Evolutionary conservation across 2,329 filamentous ascomycete genomes (phyloP), one percentile per base, ranked within the genome.

Genomic region (Botryotinia narcissicola): DNA sequence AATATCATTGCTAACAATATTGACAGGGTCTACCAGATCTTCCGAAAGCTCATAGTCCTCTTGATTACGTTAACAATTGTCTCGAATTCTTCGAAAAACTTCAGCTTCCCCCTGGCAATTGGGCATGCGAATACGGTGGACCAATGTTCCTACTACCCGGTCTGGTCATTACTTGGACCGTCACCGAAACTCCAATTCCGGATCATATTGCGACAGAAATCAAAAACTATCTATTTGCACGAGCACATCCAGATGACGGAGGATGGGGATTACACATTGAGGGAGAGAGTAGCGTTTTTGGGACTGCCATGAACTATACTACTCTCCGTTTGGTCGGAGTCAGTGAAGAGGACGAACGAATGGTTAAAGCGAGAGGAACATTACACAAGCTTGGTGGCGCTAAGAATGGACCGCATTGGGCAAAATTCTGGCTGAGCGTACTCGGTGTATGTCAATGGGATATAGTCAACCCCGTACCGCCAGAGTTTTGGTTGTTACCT

Each of bases 231-330:
- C 40, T 72, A 1, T 93, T 94, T 79, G 93, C 94, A 6, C 90
- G 94, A 71, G 93, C 95, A 68, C 86, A 97, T 77, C 91, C 93
- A 0, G 89, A 93, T 67, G 94, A 98, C 82, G 95, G 96, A n/a
- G 96, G 96, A 10, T 99, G 96, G 96, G 96, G 96, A 0, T 84
- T 99, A 54, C 96, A 99, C 78, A 97, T 97, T 72, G 96, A 99
- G 82, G 96, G 91, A 29, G 92, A 97, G 78, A 97, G 93, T 80
- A 94, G 93, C 0, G 94, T 95, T 25, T 97, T 99, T 77, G 96
- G 96, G 18, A 98, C 93, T 0, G 85, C 89, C 0, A 88, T 98
- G 86, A 98, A 97, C 82, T 99, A 99, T 81, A 91, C 91, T 0
- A 86, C 88, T 2, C 84, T 98, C 75, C 90, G 96, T 48, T 84